Percentiles rank a stretch among this genome's conserved stretches.
These are phyloP conservation scores for Micromonas pusilla DNA, from an alignment of 139 green algal genomes.

Conservation along the genomic window DNA sequence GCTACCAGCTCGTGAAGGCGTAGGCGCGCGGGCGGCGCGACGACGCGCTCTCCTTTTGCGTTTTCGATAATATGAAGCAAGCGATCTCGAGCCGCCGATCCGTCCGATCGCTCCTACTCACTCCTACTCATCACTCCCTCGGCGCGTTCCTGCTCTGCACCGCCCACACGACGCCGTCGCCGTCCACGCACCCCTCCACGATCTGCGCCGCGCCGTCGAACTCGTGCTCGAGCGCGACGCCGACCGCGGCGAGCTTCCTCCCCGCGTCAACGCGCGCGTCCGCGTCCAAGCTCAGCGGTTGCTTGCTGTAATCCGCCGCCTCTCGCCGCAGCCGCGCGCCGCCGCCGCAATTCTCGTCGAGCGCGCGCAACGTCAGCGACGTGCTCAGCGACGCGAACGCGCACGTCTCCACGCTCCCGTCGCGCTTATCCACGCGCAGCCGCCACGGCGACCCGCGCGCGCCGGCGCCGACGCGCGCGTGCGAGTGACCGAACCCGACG, in stretches of 20 bases:
- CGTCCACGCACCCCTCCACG: constrained; percentile 79
- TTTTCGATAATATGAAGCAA: too few species aligned
- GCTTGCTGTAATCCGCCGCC: constrained; percentile 73
- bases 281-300: background rate
- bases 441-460: constrained; percentile 78
- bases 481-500: constrained; percentile 79
- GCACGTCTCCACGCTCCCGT: constrained; percentile 60
- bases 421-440: constrained; percentile 62
- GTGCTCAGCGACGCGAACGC: constrained; percentile 89
- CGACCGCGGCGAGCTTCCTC: constrained; percentile 49
- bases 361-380: constrained; percentile 45
- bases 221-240: constrained; percentile 54
- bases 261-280: constrained; percentile 41
- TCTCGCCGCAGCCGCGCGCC: constrained; percentile 26
- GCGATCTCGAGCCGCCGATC: too few species aligned
- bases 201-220: constrained; percentile 77
- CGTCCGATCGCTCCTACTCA: too few species aligned
- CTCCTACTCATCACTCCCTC: background rate
- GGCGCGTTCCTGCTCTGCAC: constrained; percentile 90
- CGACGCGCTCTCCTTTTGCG: too few species aligned
- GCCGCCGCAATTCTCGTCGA: constrained; percentile 32
- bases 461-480: constrained; percentile 79
- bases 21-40: too few species aligned
- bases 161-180: constrained; percentile 59
- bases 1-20: background rate